Percentiles rank a stretch among this genome's conserved stretches.
Conservation (phyloP, 371 early-diverging fungal species). For the Apophysomyces trapeziformis region DNA sequence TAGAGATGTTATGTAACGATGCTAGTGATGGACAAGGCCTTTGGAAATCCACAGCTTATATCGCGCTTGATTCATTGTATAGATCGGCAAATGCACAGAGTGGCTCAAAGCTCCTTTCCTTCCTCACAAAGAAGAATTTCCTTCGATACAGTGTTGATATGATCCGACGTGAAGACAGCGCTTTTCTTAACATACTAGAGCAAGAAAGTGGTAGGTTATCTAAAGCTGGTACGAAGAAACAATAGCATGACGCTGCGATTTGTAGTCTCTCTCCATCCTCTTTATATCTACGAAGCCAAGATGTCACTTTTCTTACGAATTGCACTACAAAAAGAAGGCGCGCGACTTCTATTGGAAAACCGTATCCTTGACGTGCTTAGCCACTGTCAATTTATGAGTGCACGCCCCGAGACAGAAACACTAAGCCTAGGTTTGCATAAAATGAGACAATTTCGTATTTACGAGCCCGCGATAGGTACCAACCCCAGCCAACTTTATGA, state of each 20-base stretch:
- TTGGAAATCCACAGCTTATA: constrained; percentile 87
- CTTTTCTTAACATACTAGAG: constrained; percentile 62
- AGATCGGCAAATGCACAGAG: constrained; percentile 53
- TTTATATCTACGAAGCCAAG: constrained; percentile 84
- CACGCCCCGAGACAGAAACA: constrained; percentile 15
- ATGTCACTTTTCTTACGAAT: constrained; percentile 82
- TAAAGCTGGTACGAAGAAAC: too few relatives aligned
- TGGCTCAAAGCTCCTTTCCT: constrained; percentile 61
- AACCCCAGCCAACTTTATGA: constrained; percentile 58
- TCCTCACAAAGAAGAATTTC: constrained; percentile 72
- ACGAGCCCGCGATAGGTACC: neutral
- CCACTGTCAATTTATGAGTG: constrained; percentile 65
- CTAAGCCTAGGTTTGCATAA: neutral
- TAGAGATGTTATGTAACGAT: constrained; percentile 78
- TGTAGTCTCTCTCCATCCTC: constrained; percentile 54
- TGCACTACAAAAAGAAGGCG: constrained; percentile 75
- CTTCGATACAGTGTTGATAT: constrained; percentile 66
- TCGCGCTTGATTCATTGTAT: constrained; percentile 75
- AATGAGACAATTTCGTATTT: neutral
- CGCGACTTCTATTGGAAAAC: constrained; percentile 73
- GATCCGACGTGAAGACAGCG: constrained; percentile 71
- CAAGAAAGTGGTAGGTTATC: constrained; percentile 50
- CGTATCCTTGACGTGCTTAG: constrained; percentile 81
- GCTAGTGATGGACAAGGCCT: constrained; percentile 80
- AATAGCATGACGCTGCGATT: too few relatives aligned